Evolutionary conservation across 352 stramenopile species (phyloP), one percentile per base, ranked within the genome.

Genomic region (Globisporangium splendens): DNA sequence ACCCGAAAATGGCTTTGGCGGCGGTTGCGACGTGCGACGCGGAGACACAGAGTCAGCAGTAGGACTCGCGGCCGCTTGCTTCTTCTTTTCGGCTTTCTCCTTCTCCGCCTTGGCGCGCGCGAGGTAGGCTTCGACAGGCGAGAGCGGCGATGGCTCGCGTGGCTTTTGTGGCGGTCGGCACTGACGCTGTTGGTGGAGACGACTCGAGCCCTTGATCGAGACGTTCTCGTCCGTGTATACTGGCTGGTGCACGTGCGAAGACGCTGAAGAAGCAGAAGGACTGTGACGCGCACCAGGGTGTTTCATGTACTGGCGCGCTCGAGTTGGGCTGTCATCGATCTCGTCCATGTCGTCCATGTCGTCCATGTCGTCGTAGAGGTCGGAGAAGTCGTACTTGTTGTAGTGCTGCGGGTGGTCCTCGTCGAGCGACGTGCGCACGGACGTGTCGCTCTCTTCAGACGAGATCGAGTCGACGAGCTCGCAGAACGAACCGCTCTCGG

Each of bases 161-260:
- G 24, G 24, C 5, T 31, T 31, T 31, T 31, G 24, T 31, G 24
- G 24, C 24, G 24, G 5, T 31, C 24, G 24, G 24, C 24, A n/a
- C 18, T 55, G 50, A 33, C 31, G 50, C 7, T 14, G 10, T 18
- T 18, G 13, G 33, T 46, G 33, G 6, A n/a, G 20, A 11, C 50
- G 50, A 20, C 31, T 46, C 10, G 50, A 55, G 33, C 50, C 50
- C 18, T 55, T 46, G 50, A 55, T 55, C 18, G 50, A 55, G 18
- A 55, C 1, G 18, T 35, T 38, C 33, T 55, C 46, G 33, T 55
- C 50, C 8, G 50, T 55, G 33, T 55, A 55, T 38, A 55, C 50
- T 46, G 50, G 50, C 5, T 55, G 31, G 14, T 55, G 33, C n/a
- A 31, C 21, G 12, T 55, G 24, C 24, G 24, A 31, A 2, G 24